These are phyloP conservation scores for Plasmodium vivax DNA, from an alignment of 169 alveolate species.

Conservation along the genomic window DNA sequence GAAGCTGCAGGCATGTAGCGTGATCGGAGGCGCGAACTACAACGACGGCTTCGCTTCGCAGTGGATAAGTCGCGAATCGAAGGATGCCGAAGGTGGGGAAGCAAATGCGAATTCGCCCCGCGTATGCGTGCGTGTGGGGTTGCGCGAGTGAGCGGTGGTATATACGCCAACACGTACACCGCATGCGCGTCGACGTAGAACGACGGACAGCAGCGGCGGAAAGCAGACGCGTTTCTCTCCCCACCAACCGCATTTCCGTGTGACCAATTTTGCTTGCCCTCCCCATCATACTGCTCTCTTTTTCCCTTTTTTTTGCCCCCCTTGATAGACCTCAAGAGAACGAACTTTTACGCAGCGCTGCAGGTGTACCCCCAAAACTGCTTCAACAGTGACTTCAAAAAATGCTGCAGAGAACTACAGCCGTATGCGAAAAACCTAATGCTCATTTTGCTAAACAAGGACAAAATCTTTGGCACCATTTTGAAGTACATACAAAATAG, in stretches of 20 bases:
- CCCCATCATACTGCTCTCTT: background rate
- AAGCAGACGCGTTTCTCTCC: background rate
- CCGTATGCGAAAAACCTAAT: slow-evolving; percentile 54
- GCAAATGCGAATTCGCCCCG: background rate
- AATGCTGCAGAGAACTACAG: slow-evolving; percentile 44
- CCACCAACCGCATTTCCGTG: background rate
- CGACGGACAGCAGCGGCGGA: background rate
- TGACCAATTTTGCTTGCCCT: background rate
- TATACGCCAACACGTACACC: too few species aligned
- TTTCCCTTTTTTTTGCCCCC: background rate
- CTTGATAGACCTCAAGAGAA: slow-evolving; percentile 32
- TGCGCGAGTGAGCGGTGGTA: background rate
- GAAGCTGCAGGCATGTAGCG: slow-evolving; percentile 25
- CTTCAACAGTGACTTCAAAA: slow-evolving; percentile 43
- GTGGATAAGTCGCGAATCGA: background rate
- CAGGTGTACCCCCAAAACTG: slow-evolving; percentile 42
- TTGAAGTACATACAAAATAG: slow-evolving; percentile 61
- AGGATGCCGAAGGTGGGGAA: slow-evolving; percentile 29
- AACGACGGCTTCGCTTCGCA: background rate
- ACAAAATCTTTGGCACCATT: slow-evolving; percentile 31
- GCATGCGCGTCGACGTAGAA: too few species aligned
- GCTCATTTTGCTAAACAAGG: slow-evolving; percentile 61
- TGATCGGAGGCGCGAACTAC: slow-evolving; percentile 25
- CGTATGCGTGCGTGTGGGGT: background rate
- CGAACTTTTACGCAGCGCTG: slow-evolving; percentile 43